Percentiles rank a stretch among this genome's conserved stretches.
Conservation (phyloP, 2,329 filamentous ascomycete genomes). For the Incumbomyces delicatus region DNA sequence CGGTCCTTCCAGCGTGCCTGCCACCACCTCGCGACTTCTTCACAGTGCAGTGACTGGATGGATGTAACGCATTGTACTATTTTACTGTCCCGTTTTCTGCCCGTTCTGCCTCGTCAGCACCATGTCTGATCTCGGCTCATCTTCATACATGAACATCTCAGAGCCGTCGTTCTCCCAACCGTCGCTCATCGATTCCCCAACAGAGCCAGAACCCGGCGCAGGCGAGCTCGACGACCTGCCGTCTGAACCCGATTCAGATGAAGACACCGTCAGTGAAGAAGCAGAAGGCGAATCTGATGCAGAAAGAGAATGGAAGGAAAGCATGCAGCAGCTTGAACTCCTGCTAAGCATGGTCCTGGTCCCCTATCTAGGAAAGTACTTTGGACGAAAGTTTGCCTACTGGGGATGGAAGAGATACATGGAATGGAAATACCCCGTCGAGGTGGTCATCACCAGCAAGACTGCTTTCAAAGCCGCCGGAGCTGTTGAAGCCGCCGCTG, state of each 20-base stretch:
- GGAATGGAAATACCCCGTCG: conserved; percentile 84
- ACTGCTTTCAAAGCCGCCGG: conserved; percentile 54
- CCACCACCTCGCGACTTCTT: too few species aligned
- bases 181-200: conserved; percentile 13
- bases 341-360: conserved; percentile 90
- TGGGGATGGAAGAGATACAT: conserved; percentile 94
- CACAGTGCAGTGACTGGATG: too few species aligned
- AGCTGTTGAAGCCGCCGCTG: conserved; percentile 45
- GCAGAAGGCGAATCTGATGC: conserved; percentile 64
- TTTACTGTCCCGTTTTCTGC: too few species aligned
- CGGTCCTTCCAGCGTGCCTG: too few species aligned
- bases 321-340: conserved; percentile 84
- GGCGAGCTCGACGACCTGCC: conserved; percentile 37
- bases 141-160: conserved; percentile 32
- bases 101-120: too few species aligned
- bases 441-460: conserved; percentile 55
- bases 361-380: conserved; percentile 87
- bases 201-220: conserved; percentile 22
- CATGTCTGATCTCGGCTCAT: conserved; percentile 11
- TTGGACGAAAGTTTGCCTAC: conserved; percentile 89
- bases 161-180: conserved; percentile 17
- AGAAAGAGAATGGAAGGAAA: conserved; percentile 90
- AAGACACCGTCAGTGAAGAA: conserved; percentile 43
- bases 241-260: conserved; percentile 39
- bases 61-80: too few species aligned